Evolutionary conservation across 805 yeast species (phyloP).

Genomic region (Ogataea chonburiensis): DNA sequence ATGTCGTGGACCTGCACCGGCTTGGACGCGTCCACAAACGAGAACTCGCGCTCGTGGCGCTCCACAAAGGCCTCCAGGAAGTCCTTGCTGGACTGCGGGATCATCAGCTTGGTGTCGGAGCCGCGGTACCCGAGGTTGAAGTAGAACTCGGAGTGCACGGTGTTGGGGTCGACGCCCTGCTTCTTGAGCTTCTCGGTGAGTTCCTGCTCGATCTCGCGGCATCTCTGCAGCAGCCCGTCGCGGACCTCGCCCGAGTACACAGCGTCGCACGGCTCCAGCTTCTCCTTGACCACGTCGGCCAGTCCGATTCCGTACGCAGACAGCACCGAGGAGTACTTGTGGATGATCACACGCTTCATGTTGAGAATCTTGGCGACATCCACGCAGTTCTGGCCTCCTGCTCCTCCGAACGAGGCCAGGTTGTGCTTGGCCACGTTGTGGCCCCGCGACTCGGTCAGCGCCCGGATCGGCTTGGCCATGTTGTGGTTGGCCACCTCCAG

Average conservation of each 20-base stretch:
- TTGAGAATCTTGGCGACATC: slow-evolving; percentile 42
- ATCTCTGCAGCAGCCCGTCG: slow-evolving; percentile 16
- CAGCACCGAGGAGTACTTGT: slow-evolving; percentile 45
- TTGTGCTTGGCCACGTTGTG: slow-evolving; percentile 42
- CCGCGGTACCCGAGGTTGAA: slow-evolving; percentile 77
- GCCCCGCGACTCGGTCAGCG: slow-evolving; percentile 46
- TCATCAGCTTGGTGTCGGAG: slow-evolving; percentile 75
- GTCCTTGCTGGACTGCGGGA: slow-evolving; percentile 36
- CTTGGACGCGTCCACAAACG: slow-evolving; percentile 56
- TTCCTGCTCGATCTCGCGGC: slow-evolving; percentile 18
- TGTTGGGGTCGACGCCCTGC: slow-evolving; percentile 27
- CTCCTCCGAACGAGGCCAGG: slow-evolving; percentile 49
- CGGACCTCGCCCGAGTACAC: slow-evolving; percentile 16
- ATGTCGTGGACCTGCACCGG: slow-evolving; percentile 64
- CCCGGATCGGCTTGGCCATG: slow-evolving; percentile 49
- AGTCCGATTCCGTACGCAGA: slow-evolving; percentile 43
- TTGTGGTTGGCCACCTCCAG: slow-evolving; percentile 44
- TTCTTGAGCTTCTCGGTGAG: slow-evolving; percentile 28
- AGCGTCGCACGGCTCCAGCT: slow-evolving; percentile 28
- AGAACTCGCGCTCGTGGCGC: slow-evolving; percentile 65
- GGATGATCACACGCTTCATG: slow-evolving; percentile 42
- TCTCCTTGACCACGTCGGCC: slow-evolving; percentile 36
- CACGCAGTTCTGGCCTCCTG: slow-evolving; percentile 49
- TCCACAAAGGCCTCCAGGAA: slow-evolving; percentile 47
- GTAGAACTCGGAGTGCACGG: slow-evolving; percentile 35